Evolutionary conservation across 1,139 yeast species (phyloP).

Genomic region (Candida mesenterica): DNA sequence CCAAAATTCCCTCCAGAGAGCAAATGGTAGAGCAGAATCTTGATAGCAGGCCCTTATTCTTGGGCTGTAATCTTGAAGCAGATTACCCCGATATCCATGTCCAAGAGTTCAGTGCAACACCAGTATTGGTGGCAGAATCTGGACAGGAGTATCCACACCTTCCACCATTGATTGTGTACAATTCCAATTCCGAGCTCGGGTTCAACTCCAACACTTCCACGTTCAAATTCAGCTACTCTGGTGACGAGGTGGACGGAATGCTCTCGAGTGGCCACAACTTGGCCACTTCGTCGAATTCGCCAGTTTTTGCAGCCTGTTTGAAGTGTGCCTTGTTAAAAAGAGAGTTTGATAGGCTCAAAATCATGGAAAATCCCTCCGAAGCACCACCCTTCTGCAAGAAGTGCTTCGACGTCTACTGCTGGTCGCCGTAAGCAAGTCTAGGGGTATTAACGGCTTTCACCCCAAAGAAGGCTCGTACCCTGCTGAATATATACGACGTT

Average conservation of each 20-base stretch:
- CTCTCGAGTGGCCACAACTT: conserved; percentile 51
- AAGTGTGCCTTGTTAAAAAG: conserved; percentile 62
- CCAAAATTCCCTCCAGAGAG: conserved; percentile 35
- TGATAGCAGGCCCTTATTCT: conserved; percentile 44
- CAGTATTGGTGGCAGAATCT: conserved; percentile 1
- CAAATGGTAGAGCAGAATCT: conserved; percentile 28
- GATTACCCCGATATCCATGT: conserved; percentile 23
- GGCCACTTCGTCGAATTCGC: conserved; percentile 46
- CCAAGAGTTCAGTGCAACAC: neutral
- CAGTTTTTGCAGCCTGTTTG: conserved; percentile 48
- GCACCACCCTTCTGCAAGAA: conserved; percentile 20
- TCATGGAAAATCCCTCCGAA: conserved; percentile 1
- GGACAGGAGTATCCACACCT: conserved; percentile 13
- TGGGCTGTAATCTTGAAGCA: conserved; percentile 51
- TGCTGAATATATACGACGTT: no score
- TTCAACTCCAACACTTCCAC: conserved; percentile 58
- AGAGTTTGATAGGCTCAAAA: conserved; percentile 41
- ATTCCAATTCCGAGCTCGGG: conserved; percentile 40
- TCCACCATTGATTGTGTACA: conserved; percentile 58
- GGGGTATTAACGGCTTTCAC: neutral
- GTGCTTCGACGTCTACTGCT: conserved; percentile 25
- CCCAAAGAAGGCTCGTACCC: no score
- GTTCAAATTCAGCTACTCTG: conserved; percentile 51
- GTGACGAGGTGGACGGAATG: conserved; percentile 42
- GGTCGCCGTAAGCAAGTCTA: no score